A percentile compares a stretch with the other conserved stretches of the same genome.
These are phyloP conservation scores for Thalassiosira profunda DNA, from an alignment of 108 stramenopile species.

Conservation along the genomic window DNA sequence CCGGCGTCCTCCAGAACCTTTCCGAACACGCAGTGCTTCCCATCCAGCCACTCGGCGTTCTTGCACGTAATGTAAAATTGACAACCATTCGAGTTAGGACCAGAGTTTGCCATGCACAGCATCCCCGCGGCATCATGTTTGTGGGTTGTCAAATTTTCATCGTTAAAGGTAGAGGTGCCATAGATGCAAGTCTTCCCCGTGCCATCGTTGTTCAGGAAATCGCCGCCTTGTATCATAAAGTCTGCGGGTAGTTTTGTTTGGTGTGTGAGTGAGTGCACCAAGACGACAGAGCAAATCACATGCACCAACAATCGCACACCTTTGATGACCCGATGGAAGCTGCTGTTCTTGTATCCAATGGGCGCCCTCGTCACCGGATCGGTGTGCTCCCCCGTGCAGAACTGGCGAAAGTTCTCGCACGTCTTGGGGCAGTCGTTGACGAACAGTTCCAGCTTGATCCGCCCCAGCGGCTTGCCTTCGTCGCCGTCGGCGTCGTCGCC, in stretches of 20 bases:
- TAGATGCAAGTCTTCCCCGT: slow-evolving; percentile 91
- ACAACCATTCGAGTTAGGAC: slow-evolving; percentile 95
- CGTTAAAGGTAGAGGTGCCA: slow-evolving; percentile 82
- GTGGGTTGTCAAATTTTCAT: slow-evolving; percentile 93
- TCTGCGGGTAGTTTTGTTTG: slow-evolving; percentile 18
- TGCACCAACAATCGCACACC: slow-evolving; percentile 57
- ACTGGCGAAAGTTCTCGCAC: slow-evolving; percentile 90
- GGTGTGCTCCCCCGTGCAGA: slow-evolving; percentile 87
- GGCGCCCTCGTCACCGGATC: slow-evolving; percentile 60
- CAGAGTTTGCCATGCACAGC: slow-evolving; percentile 94
- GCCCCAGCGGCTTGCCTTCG: slow-evolving; percentile 81
- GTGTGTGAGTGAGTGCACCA: background rate
- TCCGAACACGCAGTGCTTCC: slow-evolving; percentile 96
- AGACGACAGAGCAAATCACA: slow-evolving; percentile 32
- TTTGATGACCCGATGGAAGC: slow-evolving; percentile 97
- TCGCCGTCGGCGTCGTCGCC: slow-evolving; percentile 49
- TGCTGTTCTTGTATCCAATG: slow-evolving; percentile 91
- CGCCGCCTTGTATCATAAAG: slow-evolving; percentile 94
- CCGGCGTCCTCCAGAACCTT: slow-evolving; percentile 90
- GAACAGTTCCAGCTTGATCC: slow-evolving; percentile 97
- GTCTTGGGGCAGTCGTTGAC: slow-evolving; percentile 95
- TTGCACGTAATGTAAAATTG: slow-evolving; percentile 98
- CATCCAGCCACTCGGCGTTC: slow-evolving; percentile 94
- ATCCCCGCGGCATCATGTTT: slow-evolving; percentile 93
- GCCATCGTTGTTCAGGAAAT: slow-evolving; percentile 95